Conservation (phyloP, 2,329 filamentous ascomycete species). For the Cadophora luteo-olivacea region DNA sequence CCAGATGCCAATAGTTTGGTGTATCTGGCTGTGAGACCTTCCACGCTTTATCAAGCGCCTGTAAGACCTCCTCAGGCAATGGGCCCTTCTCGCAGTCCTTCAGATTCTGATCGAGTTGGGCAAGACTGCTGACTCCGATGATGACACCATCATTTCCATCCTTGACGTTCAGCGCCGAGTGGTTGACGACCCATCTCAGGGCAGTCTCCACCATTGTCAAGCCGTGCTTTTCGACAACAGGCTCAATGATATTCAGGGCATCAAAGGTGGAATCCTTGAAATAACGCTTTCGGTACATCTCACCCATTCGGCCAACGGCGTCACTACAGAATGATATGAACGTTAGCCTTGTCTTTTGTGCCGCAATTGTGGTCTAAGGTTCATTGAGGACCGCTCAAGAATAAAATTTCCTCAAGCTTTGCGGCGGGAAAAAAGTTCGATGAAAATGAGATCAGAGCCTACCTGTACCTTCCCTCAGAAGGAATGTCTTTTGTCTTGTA, state of each 20-base stretch:
- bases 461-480: slow-evolving; percentile 70
- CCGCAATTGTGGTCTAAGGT: not conserved
- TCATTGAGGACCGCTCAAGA: not conserved
- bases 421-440: not conserved
- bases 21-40: slow-evolving; percentile 57
- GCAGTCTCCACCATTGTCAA: slow-evolving; percentile 66
- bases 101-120: slow-evolving; percentile 50
- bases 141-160: slow-evolving; percentile 51
- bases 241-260: slow-evolving; percentile 64
- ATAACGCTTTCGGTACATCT: slow-evolving; percentile 63
- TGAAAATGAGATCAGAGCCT: not conserved
- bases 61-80: slow-evolving; percentile 67
- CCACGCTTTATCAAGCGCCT: slow-evolving; percentile 70
- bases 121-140: slow-evolving; percentile 49
- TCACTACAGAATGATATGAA: slow-evolving; percentile 48
- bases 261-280: slow-evolving; percentile 58
- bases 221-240: slow-evolving; percentile 63
- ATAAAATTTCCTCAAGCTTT: not conserved
- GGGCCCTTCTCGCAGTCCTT: slow-evolving; percentile 58
- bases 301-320: slow-evolving; percentile 49
- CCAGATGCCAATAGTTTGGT: slow-evolving; percentile 45
- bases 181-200: slow-evolving; percentile 64
- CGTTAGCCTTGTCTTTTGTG: not conserved
- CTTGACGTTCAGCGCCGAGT: slow-evolving; percentile 61
- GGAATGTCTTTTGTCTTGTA: slow-evolving; percentile 58